Conservation (phyloP, 768 basidiomycete species). For the Auricularia auricula-judae region DNA sequence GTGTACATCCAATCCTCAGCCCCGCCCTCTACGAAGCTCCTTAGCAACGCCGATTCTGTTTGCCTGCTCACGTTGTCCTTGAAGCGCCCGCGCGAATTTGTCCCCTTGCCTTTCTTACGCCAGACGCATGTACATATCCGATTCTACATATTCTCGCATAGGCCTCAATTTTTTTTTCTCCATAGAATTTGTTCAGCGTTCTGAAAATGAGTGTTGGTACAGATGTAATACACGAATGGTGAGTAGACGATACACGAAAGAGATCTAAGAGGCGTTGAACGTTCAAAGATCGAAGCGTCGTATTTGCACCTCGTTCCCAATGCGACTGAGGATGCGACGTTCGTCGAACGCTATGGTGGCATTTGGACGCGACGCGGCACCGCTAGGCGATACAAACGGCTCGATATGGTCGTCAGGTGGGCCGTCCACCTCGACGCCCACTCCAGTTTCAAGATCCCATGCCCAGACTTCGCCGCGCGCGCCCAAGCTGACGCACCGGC, state of each 20-base stretch:
- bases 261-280: not conserved
- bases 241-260: not conserved
- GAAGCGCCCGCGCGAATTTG: not conserved
- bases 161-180: no score
- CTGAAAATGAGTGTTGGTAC: not conserved
- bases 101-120: not conserved
- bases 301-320: not conserved
- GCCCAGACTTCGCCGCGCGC: conserved; percentile 69
- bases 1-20: not conserved
- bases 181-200: no score
- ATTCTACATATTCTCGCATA: not conserved
- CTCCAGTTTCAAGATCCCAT: conserved; percentile 67
- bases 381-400: not conserved
- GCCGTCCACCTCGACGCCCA: conserved; percentile 23
- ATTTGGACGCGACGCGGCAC: not conserved
- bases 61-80: not conserved
- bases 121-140: not conserved
- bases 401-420: not conserved
- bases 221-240: not conserved
- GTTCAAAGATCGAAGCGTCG: conserved; percentile 2
- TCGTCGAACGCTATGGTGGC: conserved; percentile 3
- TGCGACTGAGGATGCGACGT: not conserved
- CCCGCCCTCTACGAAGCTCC: no score
- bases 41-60: not conserved
- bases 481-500: conserved; percentile 69